Evolutionary conservation across 495 filamentous ascomycete species (phyloP).

Genomic region (Tuber indicum): DNA sequence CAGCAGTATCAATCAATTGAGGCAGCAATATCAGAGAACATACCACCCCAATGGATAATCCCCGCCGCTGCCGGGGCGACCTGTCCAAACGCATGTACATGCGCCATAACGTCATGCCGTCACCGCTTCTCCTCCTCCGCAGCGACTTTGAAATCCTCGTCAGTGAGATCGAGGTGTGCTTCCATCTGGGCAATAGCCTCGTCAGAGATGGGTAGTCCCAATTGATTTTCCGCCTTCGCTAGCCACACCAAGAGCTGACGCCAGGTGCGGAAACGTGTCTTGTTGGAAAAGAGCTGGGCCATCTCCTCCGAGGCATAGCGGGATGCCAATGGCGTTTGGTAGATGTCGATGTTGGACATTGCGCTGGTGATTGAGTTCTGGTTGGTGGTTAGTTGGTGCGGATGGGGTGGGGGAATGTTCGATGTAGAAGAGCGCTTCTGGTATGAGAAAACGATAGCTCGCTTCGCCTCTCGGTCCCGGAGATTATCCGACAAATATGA

Average conservation of each 20-base stretch:
- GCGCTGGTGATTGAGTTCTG: constrained; percentile 16
- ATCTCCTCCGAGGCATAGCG: constrained; percentile 66
- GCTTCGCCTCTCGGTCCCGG: no score
- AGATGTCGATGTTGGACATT: constrained; percentile 62
- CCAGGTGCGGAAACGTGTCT: constrained; percentile 68
- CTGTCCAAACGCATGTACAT: constrained; percentile 67
- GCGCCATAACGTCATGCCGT: constrained; percentile 52
- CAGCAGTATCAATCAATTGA: constrained; percentile 20
- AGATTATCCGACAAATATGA: no score
- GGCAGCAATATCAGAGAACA: constrained; percentile 39
- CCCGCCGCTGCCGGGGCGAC: constrained; percentile 75
- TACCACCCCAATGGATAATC: constrained; percentile 76
- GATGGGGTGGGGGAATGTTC: neutral
- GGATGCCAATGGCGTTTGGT: constrained; percentile 65
- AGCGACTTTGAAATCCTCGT: constrained; percentile 71
- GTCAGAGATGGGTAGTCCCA: constrained; percentile 58
- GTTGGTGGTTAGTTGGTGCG: neutral
- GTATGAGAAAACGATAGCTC: no score
- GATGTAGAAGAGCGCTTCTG: neutral
- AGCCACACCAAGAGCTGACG: constrained; percentile 75
- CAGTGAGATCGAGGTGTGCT: constrained; percentile 62
- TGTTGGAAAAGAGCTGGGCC: constrained; percentile 61
- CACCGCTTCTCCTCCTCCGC: constrained; percentile 72
- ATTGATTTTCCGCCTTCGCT: constrained; percentile 71
- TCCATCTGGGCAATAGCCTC: constrained; percentile 72